Evolutionary conservation across 2,329 filamentous ascomycete genomes (phyloP).

Genomic region (Calonectria ilicicola): DNA sequence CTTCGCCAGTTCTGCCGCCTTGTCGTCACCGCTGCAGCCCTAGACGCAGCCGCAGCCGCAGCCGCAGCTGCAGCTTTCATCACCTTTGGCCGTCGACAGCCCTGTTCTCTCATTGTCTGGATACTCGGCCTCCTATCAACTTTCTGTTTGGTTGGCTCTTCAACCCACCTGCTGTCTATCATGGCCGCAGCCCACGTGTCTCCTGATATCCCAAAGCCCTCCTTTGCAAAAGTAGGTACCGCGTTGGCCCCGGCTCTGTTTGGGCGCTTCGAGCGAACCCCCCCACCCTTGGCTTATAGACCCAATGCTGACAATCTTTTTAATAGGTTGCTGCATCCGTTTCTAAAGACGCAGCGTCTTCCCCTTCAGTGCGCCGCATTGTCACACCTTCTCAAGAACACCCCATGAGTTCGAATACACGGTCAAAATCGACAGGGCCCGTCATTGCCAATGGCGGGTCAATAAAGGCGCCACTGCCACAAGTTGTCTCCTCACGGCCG

Average conservation of each 20-base stretch:
- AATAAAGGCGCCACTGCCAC: conserved; percentile 29
- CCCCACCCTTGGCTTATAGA: conserved; percentile 15
- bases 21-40: conserved; percentile 39
- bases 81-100: conserved; percentile 31
- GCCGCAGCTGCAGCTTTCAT: conserved; percentile 32
- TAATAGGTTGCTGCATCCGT: conserved; percentile 62
- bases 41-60: conserved; percentile 30
- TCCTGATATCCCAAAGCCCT: conserved; percentile 68
- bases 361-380: conserved; percentile 45
- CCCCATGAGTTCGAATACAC: conserved; percentile 33
- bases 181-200: conserved; percentile 63
- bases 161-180: conserved; percentile 36
- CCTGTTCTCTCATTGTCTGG: conserved; percentile 29
- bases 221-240: conserved; percentile 78
- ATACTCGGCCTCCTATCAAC: conserved; percentile 33
- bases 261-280: neutral
- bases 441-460: conserved; percentile 45
- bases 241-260: neutral
- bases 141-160: conserved; percentile 36
- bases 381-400: conserved; percentile 41
- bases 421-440: conserved; percentile 29
- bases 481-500: conserved; percentile 34
- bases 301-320: conserved; percentile 34
- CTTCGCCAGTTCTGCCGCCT: conserved; percentile 38
- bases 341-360: conserved; percentile 42